Conservation (phyloP, 495 filamentous ascomycete species). For the Evernia prunastri region DNA sequence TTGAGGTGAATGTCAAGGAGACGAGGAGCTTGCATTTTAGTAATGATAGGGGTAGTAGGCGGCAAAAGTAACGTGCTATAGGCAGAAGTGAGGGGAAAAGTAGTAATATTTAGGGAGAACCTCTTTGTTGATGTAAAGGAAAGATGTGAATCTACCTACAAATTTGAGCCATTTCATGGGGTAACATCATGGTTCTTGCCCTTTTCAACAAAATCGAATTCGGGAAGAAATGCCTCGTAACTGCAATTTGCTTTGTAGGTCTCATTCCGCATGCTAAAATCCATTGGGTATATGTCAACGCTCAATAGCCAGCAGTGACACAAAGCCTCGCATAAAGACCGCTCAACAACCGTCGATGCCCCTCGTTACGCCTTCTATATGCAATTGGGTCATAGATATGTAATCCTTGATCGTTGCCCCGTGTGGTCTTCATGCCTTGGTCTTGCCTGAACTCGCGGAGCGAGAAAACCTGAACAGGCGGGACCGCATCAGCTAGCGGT, state of each 20-base stretch:
- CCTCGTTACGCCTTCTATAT: not conserved
- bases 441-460: constrained; percentile 19
- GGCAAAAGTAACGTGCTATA: not conserved
- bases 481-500: constrained; percentile 20
- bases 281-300: not conserved
- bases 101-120: not conserved
- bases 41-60: constrained; percentile 4
- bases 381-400: not conserved
- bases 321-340: not conserved
- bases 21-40: constrained; percentile 14
- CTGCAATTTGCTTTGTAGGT: not conserved
- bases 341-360: not conserved
- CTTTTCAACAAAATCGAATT: not conserved
- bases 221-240: not conserved
- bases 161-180: not conserved
- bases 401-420: not conserved
- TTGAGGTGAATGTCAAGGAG: constrained; percentile 11
- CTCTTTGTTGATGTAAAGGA: not conserved
- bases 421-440: constrained; percentile 12
- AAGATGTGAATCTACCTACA: not conserved
- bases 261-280: not conserved
- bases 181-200: not conserved
- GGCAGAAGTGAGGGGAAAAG: not conserved
- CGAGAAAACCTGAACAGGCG: constrained; percentile 19
- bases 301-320: not conserved